Percentiles rank a stretch among this genome's conserved stretches.
Conservation (phyloP, 2,329 filamentous ascomycete species). For the Aspergillus piperis region DNA sequence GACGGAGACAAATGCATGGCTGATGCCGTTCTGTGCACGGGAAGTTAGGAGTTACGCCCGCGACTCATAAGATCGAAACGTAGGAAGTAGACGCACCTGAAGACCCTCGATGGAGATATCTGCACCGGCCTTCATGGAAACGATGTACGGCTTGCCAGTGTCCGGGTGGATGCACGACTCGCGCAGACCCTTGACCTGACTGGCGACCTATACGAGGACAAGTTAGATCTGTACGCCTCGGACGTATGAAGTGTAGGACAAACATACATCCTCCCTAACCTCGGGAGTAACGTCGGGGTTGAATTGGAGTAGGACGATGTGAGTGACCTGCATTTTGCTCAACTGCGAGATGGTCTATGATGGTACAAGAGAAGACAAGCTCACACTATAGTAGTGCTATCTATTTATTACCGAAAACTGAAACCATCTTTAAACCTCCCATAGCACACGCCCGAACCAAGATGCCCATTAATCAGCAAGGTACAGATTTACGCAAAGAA, state of each 20-base stretch:
- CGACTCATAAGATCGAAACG: too few relatives aligned
- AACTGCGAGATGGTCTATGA: background rate
- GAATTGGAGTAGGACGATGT: conserved; percentile 2
- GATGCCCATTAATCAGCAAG: background rate
- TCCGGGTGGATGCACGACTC: background rate
- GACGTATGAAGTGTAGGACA: background rate
- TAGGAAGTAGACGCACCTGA: background rate
- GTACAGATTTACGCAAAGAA: background rate
- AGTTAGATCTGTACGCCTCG: background rate
- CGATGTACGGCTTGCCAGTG: background rate
- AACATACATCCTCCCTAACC: background rate
- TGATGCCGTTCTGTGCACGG: background rate
- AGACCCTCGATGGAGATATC: background rate
- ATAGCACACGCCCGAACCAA: background rate
- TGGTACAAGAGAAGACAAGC: too few relatives aligned
- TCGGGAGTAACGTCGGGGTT: background rate
- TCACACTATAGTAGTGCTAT: background rate
- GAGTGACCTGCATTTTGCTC: conserved; percentile 1
- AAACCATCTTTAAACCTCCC: background rate
- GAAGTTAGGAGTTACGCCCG: background rate
- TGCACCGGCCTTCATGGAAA: background rate
- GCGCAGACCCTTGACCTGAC: background rate
- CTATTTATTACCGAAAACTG: background rate
- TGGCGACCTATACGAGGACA: background rate
- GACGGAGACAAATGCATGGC: background rate